Conservation (phyloP, 2,329 filamentous ascomycete genomes). For the Pseudogymnoascus sp. region DNA sequence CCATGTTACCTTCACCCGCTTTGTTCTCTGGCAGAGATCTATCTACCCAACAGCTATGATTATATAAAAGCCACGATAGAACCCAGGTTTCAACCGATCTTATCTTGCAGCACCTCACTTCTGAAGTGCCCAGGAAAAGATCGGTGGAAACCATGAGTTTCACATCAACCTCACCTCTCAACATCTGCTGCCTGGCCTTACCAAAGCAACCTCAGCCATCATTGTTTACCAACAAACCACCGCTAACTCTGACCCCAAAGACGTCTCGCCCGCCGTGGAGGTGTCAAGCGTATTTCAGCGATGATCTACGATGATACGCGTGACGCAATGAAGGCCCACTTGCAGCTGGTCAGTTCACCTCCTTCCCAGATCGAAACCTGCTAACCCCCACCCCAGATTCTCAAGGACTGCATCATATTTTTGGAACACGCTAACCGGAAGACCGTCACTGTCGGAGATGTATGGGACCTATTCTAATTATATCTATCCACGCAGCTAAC, state of each 20-base stretch:
- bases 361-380: background rate
- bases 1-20: background rate
- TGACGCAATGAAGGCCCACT: conserved; percentile 39
- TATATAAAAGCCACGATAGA: background rate
- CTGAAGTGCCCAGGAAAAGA: background rate
- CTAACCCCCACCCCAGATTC: too few relatives aligned
- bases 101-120: background rate
- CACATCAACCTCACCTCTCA: background rate
- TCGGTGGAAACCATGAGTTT: background rate
- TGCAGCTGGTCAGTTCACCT: conserved; percentile 39
- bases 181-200: background rate
- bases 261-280: conserved; percentile 66
- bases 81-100: background rate
- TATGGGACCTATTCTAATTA: conserved; percentile 31
- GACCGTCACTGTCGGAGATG: conserved; percentile 57
- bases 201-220: background rate
- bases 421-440: conserved; percentile 49
- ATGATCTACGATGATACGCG: conserved; percentile 58
- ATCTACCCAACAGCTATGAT: background rate
- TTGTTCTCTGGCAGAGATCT: background rate
- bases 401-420: conserved; percentile 39
- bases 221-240: background rate
- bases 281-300: conserved; percentile 65
- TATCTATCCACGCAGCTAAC: conserved; percentile 9
- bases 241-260: conserved; percentile 26